phyloP scores from a whole-genome alignment of 2,329 filamentous ascomycete species.

The Clarireedia monteithiana region DNA sequence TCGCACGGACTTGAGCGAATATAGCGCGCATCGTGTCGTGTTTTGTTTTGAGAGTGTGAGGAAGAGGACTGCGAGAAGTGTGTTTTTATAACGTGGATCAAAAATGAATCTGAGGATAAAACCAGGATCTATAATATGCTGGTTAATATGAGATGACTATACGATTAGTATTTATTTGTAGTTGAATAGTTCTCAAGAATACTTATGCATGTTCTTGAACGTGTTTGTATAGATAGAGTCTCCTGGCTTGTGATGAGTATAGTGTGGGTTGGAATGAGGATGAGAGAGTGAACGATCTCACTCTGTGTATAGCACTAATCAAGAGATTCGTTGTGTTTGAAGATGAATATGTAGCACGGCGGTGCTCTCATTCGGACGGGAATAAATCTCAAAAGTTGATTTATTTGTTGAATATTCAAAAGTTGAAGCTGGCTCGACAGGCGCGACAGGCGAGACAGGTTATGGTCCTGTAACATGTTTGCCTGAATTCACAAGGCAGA shows the following conservation, averaged over 20 bases:
- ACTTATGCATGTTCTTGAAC: neutral
- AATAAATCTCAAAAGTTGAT: too few species aligned
- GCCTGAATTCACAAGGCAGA: neutral
- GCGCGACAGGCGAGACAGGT: too few species aligned
- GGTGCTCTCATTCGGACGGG: too few species aligned
- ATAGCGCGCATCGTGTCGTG: neutral
- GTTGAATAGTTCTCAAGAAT: neutral
- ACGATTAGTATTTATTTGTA: conserved; percentile 1
- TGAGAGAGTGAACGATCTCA: neutral
- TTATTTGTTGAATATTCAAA: too few species aligned
- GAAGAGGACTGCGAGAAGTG: neutral
- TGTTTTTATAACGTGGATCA: neutral
- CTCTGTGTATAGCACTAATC: neutral
- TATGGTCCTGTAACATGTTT: neutral
- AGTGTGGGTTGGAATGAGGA: too few species aligned
- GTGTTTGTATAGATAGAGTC: neutral
- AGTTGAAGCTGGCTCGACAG: too few species aligned
- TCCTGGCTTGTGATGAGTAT: neutral
- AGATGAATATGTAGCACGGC: too few species aligned
- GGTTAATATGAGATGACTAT: neutral
- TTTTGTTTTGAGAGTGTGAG: neutral
- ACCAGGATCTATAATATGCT: neutral
- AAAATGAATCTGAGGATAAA: too few species aligned
- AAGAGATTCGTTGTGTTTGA: neutral
- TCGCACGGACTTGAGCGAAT: neutral